Base-by-base conservation (phyloP, 2,329 filamentous ascomycete species). In the Botrytis byssoidea region DNA sequence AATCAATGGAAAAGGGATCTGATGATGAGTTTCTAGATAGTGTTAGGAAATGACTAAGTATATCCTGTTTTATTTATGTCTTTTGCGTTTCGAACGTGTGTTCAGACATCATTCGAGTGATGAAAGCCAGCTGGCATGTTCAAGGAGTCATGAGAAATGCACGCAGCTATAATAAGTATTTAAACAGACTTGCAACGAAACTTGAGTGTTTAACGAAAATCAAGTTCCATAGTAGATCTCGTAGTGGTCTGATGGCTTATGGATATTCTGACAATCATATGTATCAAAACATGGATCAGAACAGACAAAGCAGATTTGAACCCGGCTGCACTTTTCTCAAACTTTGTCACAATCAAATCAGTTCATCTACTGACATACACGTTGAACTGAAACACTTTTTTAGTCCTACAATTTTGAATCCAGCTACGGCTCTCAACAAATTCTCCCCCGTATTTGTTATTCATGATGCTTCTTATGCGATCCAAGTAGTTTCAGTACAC, bases 381-480 rank as follows among this genome's bases (percentile, higher is more conserved):
- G 4, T 4, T 1, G 35, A 61, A 40, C 59, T 40, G 4, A 61
- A 2, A 22, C 32, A 37, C 22, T 40, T 61, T 22, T 61, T 61
- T 32, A 1, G 22, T 25, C 20, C 35, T 32, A 25, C 4, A 25
- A 40, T 37, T 1, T 2, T 40, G 5, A 61, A 16, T 1, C 59
- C 59, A 6, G 20, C 40, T 14, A 12, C 10, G 10, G 35, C 20
- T 35, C 32, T 60, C 10, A 37, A 37, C 9, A 14, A 60, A 1
- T 20, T 55, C 6, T 1, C 25, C 12, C 12, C 2, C 16, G 12
- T 55, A 55, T 55, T 1, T 4, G 3, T 0, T 1, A 16, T n/a
- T n/a, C 10, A 25, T 12, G 22, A 48, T 5, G 46, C 22, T 48
- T 22, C 22, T 48, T 25, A 25, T 48, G 4, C 1, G 4, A 25